Evolutionary conservation across 371 early-diverging fungal genomes (phyloP), one percentile per base, ranked within the genome.

Genomic region (Syncephalis fuscata): DNA sequence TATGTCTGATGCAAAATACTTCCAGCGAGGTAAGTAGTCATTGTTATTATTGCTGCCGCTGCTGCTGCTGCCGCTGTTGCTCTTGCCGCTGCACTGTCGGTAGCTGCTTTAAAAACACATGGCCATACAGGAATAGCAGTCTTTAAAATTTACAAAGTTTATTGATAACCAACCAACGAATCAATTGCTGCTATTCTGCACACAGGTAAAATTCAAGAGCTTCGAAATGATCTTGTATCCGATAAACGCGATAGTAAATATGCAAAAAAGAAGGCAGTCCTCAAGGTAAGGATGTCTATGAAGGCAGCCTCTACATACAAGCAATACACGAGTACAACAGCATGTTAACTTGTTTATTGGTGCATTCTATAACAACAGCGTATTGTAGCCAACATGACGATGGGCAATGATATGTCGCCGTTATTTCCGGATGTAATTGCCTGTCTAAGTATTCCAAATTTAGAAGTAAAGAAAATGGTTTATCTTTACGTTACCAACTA

Each of bases 181-280:
- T n/a, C n/a, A n/a, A n/a, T n/a, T n/a, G n/a, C 32, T 32, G 4
- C 7, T 32, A 27, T 44, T 44, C 43, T 19, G 25, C 58, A n/a
- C n/a, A n/a, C n/a, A 92, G 92, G 92, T 49, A 93, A 95, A 73
- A 82, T 88, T 40, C 92, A 94, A 48, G 94, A 94, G 60, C 83
- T 96, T 51, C 81, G 87, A 41, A 68, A 74, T 10, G 97, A 96
- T 67, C 77, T 96, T 46, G 80, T 72, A 41, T 78, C 82, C 43
- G 93, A 93, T 51, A 90, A 88, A 57, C 78, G 83, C 59, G 94
- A 93, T 61, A 68, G 74, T 48, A 92, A 91, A 60, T 69, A 84
- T 59, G 71, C 75, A 27, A 85, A 81, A 51, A 91, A 92, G 58
- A 84, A 84, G 67, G 73, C 78, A 19, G 90, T 84, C 38, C 73